Evolutionary conservation across 2,329 filamentous ascomycete species (phyloP).

Genomic region (Dactylellina leptospora): DNA sequence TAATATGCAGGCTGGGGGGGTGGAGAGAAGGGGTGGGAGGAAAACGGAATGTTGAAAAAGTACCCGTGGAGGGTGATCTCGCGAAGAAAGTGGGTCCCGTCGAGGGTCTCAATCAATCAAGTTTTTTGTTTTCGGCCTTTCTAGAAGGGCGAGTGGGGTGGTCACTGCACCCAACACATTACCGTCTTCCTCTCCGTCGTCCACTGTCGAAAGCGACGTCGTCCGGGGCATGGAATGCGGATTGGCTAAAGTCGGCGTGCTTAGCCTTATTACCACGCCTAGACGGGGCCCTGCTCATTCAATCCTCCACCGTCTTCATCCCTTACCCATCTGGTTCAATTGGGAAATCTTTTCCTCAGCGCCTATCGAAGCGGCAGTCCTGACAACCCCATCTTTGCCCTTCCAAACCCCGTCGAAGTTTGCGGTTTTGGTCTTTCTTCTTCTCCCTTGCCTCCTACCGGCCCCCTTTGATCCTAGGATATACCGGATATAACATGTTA

Average conservation of each 20-base stretch:
- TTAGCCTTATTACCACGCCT: background rate
- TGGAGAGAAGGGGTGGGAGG: background rate
- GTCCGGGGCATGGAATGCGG: slow-evolving; percentile 3
- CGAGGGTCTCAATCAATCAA: background rate
- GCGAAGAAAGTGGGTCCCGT: background rate
- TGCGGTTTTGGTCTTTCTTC: slow-evolving; percentile 14
- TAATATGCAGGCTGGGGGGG: background rate
- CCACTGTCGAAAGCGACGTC: no score
- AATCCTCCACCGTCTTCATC: slow-evolving; percentile 21
- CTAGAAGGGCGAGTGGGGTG: slow-evolving; percentile 9
- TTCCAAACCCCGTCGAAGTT: no score
- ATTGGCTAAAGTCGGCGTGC: slow-evolving; percentile 34
- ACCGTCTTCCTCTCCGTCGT: no score
- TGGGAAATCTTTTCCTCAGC: slow-evolving; percentile 33
- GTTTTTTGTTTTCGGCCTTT: slow-evolving; percentile 1
- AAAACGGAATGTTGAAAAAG: background rate
- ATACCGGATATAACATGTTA: background rate
- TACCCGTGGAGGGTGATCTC: no score
- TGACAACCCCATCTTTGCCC: no score
- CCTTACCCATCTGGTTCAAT: slow-evolving; percentile 11
- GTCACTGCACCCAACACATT: slow-evolving; percentile 6
- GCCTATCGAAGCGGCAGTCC: slow-evolving; percentile 1
- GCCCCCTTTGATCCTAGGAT: slow-evolving; percentile 1
- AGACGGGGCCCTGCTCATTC: no score
- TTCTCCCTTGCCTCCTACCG: slow-evolving; percentile 18